phyloP scores from a whole-genome alignment of 495 filamentous ascomycete species.

The Penicillium antarcticum region DNA sequence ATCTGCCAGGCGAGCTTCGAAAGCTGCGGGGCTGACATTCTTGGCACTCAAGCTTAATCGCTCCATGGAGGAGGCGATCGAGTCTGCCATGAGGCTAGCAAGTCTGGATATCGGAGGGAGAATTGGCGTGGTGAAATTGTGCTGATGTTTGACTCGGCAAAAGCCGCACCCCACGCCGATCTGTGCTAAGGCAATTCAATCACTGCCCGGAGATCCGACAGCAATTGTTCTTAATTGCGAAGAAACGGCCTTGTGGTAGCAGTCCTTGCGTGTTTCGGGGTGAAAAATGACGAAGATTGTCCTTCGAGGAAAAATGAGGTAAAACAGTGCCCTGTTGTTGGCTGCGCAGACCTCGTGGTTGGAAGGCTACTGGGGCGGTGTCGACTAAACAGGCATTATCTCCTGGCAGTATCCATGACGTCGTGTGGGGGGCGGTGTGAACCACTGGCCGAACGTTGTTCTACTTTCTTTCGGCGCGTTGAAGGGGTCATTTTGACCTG shows the following conservation, averaged over 20 bases:
- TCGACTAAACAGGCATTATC: not conserved
- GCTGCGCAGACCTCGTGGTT: too few relatives aligned
- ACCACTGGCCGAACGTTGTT: too few relatives aligned
- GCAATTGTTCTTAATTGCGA: not conserved
- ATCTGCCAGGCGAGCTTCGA: conserved; percentile 33
- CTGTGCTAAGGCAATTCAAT: not conserved
- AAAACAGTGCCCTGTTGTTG: too few relatives aligned
- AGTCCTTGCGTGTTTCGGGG: too few relatives aligned
- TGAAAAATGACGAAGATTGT: too few relatives aligned
- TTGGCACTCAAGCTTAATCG: conserved; percentile 27
- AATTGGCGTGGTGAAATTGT: not conserved
- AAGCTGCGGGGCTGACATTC: conserved; percentile 19
- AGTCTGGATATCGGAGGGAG: not conserved
- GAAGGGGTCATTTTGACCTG: too few relatives aligned
- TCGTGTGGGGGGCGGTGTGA: not conserved
- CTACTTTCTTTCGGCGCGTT: too few relatives aligned
- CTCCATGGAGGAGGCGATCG: conserved; percentile 26
- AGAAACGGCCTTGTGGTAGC: too few relatives aligned
- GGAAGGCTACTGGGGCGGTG: too few relatives aligned
- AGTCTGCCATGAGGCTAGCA: conserved; percentile 19
- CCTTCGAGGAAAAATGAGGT: too few relatives aligned
- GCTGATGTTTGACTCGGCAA: conserved; percentile 3
- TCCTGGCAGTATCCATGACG: not conserved
- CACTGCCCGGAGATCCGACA: not conserved
- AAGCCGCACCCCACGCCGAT: conserved; percentile 1